Base-by-base conservation (phyloP, 371 early-diverging fungal species). In the Apophysomyces variabilis region DNA sequence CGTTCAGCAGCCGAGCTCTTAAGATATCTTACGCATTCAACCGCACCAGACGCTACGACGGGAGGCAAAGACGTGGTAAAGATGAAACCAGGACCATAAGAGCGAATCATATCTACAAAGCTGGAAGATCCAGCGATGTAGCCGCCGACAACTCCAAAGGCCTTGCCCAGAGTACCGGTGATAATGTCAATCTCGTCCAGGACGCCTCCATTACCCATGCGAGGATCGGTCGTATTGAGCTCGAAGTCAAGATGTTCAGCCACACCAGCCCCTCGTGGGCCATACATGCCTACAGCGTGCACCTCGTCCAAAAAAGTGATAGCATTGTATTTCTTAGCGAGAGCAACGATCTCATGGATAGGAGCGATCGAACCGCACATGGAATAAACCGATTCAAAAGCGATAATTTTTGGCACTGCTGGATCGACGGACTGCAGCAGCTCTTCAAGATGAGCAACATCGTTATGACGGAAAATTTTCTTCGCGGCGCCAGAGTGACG, bases 201-300 rank as follows among this genome's bases (percentile, higher is more conserved):
- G 56, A 85, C 83, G 14, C 79, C 72, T 32, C 82, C 81, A 57
- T 82, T 81, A 64, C 73, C 73, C 38, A 68, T 78, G 58, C 75
- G 75, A 14, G 77, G 76, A 39, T 69, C 61, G 21, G 82, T 60
- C 45, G 72, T 72, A 65, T 86, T 88, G 67, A 79, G 72, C 11
- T 83, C 81, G 71, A 84, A 90, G 68, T 95, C 90, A 59, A 94
- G 82, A 81, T 95, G 93, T 78, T 96, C 96, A 58, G 96, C 94
- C 7, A 96, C 94, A 68, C 97, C 97, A 35, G 90, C 96, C 57
- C 96, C 97, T 57, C 89, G 90, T 9, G 88, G 85, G 14, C 97
- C 97, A 74, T 96, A 96, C 95, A 96, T 95, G 63, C 97, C 97
- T 32, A 96, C 97, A 13, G 96, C 95, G 69, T 96, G 97, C 36